phyloP scores from a whole-genome alignment of 2,329 filamentous ascomycete genomes.

The Colletotrichum sp. region DNA sequence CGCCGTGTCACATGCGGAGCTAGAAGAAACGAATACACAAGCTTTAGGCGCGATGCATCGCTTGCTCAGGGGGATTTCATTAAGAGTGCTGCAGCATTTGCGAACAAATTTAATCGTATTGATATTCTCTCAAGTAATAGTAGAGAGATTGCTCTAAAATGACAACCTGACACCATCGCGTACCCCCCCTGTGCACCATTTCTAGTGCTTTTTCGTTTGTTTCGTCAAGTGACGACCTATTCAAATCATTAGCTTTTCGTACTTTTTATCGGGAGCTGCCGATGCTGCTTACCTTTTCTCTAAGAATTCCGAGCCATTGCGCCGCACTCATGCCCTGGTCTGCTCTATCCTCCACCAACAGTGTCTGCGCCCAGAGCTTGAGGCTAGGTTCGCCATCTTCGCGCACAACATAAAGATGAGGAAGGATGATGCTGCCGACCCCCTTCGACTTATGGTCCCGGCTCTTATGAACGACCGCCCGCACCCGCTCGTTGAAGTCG shows the following conservation, averaged over 20 bases:
- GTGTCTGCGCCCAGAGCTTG: conserved; percentile 95
- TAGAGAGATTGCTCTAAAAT: neutral
- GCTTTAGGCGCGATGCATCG: no score
- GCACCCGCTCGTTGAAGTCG: conserved; percentile 94
- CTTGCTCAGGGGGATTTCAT: no score
- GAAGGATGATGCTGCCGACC: conserved; percentile 90
- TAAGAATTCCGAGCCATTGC: conserved; percentile 89
- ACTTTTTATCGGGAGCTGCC: neutral
- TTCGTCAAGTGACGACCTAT: neutral
- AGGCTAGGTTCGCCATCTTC: conserved; percentile 96
- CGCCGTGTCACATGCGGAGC: neutral
- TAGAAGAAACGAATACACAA: neutral
- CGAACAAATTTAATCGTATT: neutral
- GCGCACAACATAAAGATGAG: conserved; percentile 89
- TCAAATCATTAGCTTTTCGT: neutral
- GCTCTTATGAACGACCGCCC: conserved; percentile 91
- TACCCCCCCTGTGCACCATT: neutral
- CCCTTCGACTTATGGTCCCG: conserved; percentile 84
- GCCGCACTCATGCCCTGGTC: conserved; percentile 92
- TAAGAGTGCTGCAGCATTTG: neutral
- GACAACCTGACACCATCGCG: neutral
- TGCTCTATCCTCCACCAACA: conserved; percentile 92
- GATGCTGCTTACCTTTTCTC: conserved; percentile 81
- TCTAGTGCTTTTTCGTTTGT: neutral
- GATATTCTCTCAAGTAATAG: neutral